Base-by-base conservation (phyloP, 805 yeast genomes). In the Metschnikowia santaceciliae region DNA sequence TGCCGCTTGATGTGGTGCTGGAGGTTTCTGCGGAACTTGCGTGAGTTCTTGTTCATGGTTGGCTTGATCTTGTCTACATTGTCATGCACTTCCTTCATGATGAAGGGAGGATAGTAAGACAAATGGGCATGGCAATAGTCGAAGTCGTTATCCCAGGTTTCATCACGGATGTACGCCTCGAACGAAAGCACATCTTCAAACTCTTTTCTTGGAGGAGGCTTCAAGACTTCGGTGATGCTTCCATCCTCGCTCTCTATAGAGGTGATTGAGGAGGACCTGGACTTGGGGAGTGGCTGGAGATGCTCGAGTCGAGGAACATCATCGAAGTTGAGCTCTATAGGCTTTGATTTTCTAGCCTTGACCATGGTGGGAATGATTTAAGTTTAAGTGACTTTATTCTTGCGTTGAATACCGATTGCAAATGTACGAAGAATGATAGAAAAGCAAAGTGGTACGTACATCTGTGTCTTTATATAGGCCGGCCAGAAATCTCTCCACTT, bases 1-100 rank as follows among this genome's bases (percentile, higher is more conserved):
- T 86, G 91, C 61, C 84, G 84, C 60, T 82, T 80, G 49, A 86
- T 74, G 61, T 86, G 92, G 66, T 86, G 92, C 61, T 83, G 85
- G 65, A 86, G 75, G 66, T 85, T 85, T 64, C 92, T 77, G 53
- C 81, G 81, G 63, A 84, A 86, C 67, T 85, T 85, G 60, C 81
- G 79, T 51, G 84, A 82, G 64, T 86, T 81, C 54, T 85, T 82
- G 68, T 85, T 86, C 75, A 80, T 82, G 40, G 86, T 81, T 32
- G 86, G 84, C 65, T 85, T 84, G 54, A 86, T 79, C 63, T 83
- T 84, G 48, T 86, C 90, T 52, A 83, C 81, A 61, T 85, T 82
- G 51, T 83, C 80, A 56, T 83, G 88, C 54, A 83, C 78, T 51
- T 82, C 86, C 55, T 79, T 78, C 65, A 84, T 57, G 44, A 86